A percentile compares a stretch with the other conserved stretches of the same genome.
Evolutionary conservation across 2,329 filamentous ascomycete genomes (phyloP).

Genomic region (Cladophialophora carrionii): DNA sequence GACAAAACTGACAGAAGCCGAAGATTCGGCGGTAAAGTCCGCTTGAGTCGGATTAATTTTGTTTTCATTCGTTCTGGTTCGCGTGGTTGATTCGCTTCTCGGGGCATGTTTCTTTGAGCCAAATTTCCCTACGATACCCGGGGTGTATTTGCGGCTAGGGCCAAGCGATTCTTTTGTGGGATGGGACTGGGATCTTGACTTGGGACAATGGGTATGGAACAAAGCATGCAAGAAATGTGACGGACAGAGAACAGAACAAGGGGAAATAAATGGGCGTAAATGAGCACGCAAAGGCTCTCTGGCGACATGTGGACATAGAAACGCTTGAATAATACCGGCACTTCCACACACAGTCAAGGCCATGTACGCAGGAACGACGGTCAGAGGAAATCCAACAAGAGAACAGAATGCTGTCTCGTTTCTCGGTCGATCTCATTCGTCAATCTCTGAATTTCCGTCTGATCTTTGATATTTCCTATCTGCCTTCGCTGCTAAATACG

Average conservation of each 20-base stretch:
- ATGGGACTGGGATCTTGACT: not conserved
- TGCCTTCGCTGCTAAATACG: too few species aligned
- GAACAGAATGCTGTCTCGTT: not conserved
- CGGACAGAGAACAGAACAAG: not conserved
- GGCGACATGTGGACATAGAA: not conserved
- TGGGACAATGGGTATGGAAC: not conserved
- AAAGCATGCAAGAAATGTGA: not conserved
- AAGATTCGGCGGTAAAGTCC: not conserved
- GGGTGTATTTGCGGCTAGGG: not conserved
- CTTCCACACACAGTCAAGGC: not conserved
- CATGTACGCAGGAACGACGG: not conserved
- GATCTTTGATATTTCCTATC: not conserved
- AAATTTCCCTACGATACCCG: not conserved
- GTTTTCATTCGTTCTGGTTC: not conserved
- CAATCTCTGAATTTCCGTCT: not conserved
- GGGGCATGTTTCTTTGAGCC: not conserved
- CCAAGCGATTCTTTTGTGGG: not conserved
- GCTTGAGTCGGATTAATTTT: not conserved
- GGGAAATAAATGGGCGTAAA: not conserved
- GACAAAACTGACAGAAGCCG: slow-evolving; percentile 6
- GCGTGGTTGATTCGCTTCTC: not conserved
- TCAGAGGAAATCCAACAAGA: not conserved
- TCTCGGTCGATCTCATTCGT: not conserved
- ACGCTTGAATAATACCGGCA: not conserved
- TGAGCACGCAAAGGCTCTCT: not conserved